Evolutionary conservation across 179 eudicot species (phyloP).

Genomic region (Actinidia chinensis): DNA sequence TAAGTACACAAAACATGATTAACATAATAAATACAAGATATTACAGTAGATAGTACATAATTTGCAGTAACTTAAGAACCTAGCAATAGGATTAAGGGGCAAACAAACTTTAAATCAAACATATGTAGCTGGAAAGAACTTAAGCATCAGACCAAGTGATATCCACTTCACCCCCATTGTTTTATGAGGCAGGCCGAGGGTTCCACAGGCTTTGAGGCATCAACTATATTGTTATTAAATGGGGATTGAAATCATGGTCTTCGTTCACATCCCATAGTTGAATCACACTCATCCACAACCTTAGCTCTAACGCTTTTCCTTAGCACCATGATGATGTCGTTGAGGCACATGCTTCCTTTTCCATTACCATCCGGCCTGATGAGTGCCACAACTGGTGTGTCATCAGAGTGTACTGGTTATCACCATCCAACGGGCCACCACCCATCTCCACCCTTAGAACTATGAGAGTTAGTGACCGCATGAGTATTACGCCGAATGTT

Average conservation of each 20-base stretch:
- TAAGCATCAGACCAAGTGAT: conserved; percentile 42
- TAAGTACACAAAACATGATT: neutral
- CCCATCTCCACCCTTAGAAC: conserved; percentile 30
- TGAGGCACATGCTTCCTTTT: conserved; percentile 16
- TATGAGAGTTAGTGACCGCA: conserved; percentile 22
- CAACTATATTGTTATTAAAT: conserved; percentile 35
- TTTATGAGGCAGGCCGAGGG: conserved; percentile 29
- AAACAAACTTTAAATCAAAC: neutral
- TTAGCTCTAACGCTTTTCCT: conserved; percentile 16
- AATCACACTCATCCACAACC: conserved; percentile 48
- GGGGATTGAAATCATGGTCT: conserved; percentile 43
- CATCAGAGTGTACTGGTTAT: conserved; percentile 22
- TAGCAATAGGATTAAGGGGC: neutral
- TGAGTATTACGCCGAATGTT: neutral
- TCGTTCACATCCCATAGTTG: conserved; percentile 33
- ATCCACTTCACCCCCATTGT: conserved; percentile 28
- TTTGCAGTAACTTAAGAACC: neutral
- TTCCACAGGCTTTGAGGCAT: conserved; percentile 37
- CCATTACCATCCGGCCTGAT: conserved; percentile 31
- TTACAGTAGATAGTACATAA: too few relatives aligned
- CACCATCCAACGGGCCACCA: conserved; percentile 27
- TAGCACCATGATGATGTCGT: conserved; percentile 20
- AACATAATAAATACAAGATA: neutral
- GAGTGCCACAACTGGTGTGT: conserved; percentile 22
- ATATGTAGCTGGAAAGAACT: neutral